A percentile compares a stretch with the other conserved stretches of the same genome.
phyloP scores from a whole-genome alignment of 73 alveolate species.

The Paramecium caudatum region DNA sequence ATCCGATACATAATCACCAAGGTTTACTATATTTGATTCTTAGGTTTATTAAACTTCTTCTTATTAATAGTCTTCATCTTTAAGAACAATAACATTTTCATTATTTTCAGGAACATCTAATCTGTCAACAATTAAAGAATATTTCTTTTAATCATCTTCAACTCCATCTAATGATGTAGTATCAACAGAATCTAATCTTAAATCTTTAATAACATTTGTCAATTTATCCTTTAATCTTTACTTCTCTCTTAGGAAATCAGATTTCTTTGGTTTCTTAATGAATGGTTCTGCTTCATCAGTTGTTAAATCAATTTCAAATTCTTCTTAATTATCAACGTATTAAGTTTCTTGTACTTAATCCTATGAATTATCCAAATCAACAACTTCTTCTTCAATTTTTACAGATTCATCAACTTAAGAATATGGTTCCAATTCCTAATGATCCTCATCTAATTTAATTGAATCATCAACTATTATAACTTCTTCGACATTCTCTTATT shows the following conservation, averaged over 20 bases:
- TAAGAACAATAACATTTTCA: neutral
- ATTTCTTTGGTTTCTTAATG: neutral
- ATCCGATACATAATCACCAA: constrained; percentile 14
- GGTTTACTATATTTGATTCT: neutral
- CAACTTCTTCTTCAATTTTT: neutral
- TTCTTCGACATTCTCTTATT: too few species aligned
- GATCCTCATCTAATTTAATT: constrained; percentile 34
- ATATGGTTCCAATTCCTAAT: neutral
- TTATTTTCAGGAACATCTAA: constrained; percentile 43
- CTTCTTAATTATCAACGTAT: neutral
- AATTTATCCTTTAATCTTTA: constrained; percentile 28
- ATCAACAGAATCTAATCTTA: neutral
- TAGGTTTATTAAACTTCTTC: neutral
- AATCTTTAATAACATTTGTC: neutral
- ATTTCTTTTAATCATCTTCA: neutral
- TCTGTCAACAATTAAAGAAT: constrained; percentile 33
- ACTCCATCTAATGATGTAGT: neutral
- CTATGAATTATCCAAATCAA: too few species aligned
- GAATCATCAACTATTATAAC: constrained; percentile 9
- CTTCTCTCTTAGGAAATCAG: constrained; percentile 34
- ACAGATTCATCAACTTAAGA: constrained; percentile 29
- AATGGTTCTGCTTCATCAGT: constrained; percentile 42
- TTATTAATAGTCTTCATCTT: constrained; percentile 33
- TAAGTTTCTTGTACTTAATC: neutral
- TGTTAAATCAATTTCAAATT: neutral